Base-by-base conservation (phyloP, 2,329 filamentous ascomycete species). In the Colletotrichum viniferum region DNA sequence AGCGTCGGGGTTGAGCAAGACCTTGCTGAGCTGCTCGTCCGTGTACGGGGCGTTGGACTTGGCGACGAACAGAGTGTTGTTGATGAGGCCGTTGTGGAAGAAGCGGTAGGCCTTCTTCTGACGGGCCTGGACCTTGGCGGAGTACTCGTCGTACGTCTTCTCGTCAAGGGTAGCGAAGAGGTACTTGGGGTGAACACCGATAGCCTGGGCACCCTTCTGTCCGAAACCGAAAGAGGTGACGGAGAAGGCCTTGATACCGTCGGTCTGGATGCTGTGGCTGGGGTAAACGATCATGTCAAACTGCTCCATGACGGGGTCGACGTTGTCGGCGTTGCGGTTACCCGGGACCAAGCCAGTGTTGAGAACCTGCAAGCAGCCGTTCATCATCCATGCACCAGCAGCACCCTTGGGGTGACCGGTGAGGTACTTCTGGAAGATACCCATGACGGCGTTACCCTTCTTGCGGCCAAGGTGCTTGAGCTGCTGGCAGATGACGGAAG, bases 371-470 rank as follows among this genome's bases (percentile, higher is more conserved):
- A 99, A 88, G 85, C 95, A 97, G 79, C 97, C 97, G 89, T 99
- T 99, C 91, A 99, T 93, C 97, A 99, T 99, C 96, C 97, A 99
- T 64, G 96, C 97, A 89, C 97, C 97, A 76, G 97, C 97, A 81
- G 97, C 96, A 93, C 97, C 97, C 92, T 99, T 99, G 82, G 97
- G 97, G 85, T 99, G 97, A 85, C 97, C 97, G 70, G 97, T 99
- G 77, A 99, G 93, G 86, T 97, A 98, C 87, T 99, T 99, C 88
- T 99, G 97, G 94, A 98, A 99, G 84, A 99, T 96, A 88, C 96
- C 97, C 78, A 98, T 87, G 16, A 99, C 90, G 36, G 97, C 96
- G 82, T 99, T 99, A 82, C 97, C 97, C 92, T 98, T 98, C 86
- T 93, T 94, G 81, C 97, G 95, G 79, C 97, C 97, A 69, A 99